Evolutionary conservation across 2,329 filamentous ascomycete species (phyloP).

Genomic region (Ceratocystis cacaofunesta): DNA sequence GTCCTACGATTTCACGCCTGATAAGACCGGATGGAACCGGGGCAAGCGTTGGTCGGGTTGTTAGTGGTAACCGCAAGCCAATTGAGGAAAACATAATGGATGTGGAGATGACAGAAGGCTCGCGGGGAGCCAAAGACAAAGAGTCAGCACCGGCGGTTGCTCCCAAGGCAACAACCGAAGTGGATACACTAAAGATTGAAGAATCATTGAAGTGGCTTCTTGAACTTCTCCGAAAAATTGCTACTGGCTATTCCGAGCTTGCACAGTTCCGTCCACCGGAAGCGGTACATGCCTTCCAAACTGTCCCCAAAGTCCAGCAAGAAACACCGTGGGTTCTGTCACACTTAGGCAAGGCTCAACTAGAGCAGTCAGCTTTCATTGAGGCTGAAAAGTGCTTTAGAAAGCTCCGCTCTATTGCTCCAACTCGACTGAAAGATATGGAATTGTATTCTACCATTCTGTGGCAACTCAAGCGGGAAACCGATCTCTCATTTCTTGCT

Average conservation of each 20-base stretch:
- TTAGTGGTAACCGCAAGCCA: conserved; percentile 79
- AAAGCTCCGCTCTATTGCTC: conserved; percentile 62
- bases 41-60: conserved; percentile 66
- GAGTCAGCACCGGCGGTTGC: not conserved
- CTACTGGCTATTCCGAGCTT: conserved; percentile 61
- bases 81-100: conserved; percentile 52
- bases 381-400: conserved; percentile 81
- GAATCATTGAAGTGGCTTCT: conserved; percentile 65
- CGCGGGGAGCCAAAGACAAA: conserved; percentile 22
- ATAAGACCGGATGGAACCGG: conserved; percentile 50
- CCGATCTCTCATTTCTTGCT: conserved; percentile 78
- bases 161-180: conserved; percentile 28
- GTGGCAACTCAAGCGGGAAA: conserved; percentile 92
- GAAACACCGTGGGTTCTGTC: conserved; percentile 90
- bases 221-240: conserved; percentile 69
- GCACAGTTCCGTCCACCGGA: conserved; percentile 66
- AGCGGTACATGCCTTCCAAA: conserved; percentile 57
- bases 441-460: conserved; percentile 96
- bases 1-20: conserved; percentile 52
- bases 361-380: conserved; percentile 73
- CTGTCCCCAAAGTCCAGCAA: conserved; percentile 58
- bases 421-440: conserved; percentile 82
- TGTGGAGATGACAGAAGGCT: conserved; percentile 49
- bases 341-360: conserved; percentile 78
- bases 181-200: conserved; percentile 49